Percentiles rank a stretch among this genome's conserved stretches.
Evolutionary conservation across 768 basidiomycete genomes (phyloP).

Genomic region (Auriscalpium microsporum): DNA sequence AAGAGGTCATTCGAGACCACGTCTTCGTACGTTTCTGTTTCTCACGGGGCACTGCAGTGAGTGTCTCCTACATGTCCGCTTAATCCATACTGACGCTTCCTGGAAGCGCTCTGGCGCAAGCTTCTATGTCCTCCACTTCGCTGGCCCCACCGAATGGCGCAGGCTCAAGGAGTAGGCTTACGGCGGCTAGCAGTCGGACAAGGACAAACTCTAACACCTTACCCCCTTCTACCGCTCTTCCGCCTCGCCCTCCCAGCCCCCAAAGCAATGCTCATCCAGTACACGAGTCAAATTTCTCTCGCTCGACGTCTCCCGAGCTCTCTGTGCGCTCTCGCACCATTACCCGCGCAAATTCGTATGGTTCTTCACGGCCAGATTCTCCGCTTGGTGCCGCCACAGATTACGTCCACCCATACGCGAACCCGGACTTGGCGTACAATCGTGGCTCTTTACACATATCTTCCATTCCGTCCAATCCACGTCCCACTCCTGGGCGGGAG

Average conservation of each 20-base stretch:
- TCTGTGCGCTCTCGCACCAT: slow-evolving; percentile 12
- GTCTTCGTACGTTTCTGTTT: slow-evolving; percentile 36
- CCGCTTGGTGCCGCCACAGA: slow-evolving; percentile 16
- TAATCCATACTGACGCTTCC: slow-evolving; percentile 3
- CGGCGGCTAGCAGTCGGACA: slow-evolving; percentile 31
- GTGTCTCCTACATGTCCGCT: slow-evolving; percentile 21
- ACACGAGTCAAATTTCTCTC: neutral
- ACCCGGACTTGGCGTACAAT: slow-evolving; percentile 54
- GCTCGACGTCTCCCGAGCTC: slow-evolving; percentile 10
- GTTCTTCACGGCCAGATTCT: slow-evolving; percentile 15
- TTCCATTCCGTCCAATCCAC: slow-evolving; percentile 25
- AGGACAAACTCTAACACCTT: slow-evolving; percentile 20
- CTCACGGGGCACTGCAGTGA: slow-evolving; percentile 52
- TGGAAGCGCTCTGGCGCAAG: slow-evolving; percentile 49
- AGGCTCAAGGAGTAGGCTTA: slow-evolving; percentile 35
- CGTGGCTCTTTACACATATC: slow-evolving; percentile 13
- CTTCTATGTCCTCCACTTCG: slow-evolving; percentile 50
- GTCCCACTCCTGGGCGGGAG: slow-evolving; percentile 14
- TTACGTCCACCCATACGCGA: slow-evolving; percentile 69
- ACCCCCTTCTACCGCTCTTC: slow-evolving; percentile 8
- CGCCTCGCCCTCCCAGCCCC: slow-evolving; percentile 6
- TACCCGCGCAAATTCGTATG: slow-evolving; percentile 9
- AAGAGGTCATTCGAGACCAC: slow-evolving; percentile 56
- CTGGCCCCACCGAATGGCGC: slow-evolving; percentile 29
- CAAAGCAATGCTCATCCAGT: neutral